Evolutionary conservation across 1,139 yeast genomes (phyloP).

Genomic region (Yamadazyma songkhlaensis): DNA sequence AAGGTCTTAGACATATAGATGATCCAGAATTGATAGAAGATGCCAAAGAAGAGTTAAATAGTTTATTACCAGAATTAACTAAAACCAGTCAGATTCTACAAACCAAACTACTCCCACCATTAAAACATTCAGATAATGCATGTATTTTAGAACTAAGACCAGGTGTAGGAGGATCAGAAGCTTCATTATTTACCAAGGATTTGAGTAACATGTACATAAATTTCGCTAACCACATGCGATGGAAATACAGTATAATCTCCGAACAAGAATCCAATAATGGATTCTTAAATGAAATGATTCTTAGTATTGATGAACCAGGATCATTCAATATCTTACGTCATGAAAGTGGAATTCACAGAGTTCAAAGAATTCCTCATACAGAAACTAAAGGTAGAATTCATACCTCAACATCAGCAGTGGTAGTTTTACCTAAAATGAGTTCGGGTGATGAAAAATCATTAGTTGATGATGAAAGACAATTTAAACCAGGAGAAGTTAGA

Average conservation of each 20-base stretch:
- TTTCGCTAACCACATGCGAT: constrained; percentile 60
- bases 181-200: constrained; percentile 81
- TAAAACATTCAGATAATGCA: constrained; percentile 72
- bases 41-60: constrained; percentile 27
- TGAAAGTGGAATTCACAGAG: constrained; percentile 96
- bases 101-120: constrained; percentile 65
- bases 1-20: constrained; percentile 35
- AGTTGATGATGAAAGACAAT: constrained; percentile 63
- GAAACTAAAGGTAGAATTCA: constrained; percentile 93
- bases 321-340: constrained; percentile 69
- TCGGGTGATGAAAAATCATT: constrained; percentile 57
- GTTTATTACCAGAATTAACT: constrained; percentile 33
- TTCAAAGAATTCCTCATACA: constrained; percentile 90
- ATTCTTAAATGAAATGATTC: constrained; percentile 66
- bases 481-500: constrained; percentile 84
- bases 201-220: constrained; percentile 76
- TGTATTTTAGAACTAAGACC: constrained; percentile 86
- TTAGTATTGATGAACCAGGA: constrained; percentile 73
- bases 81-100: constrained; percentile 47
- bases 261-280: constrained; percentile 63
- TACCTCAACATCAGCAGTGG: constrained; percentile 94
- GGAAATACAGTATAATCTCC: constrained; percentile 67
- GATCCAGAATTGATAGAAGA: constrained; percentile 24
- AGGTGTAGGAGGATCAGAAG: constrained; percentile 96
- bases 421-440: constrained; percentile 80